These are phyloP conservation scores for Phlegmacium glaucopus DNA, from an alignment of 768 basidiomycete species.

Conservation along the genomic window DNA sequence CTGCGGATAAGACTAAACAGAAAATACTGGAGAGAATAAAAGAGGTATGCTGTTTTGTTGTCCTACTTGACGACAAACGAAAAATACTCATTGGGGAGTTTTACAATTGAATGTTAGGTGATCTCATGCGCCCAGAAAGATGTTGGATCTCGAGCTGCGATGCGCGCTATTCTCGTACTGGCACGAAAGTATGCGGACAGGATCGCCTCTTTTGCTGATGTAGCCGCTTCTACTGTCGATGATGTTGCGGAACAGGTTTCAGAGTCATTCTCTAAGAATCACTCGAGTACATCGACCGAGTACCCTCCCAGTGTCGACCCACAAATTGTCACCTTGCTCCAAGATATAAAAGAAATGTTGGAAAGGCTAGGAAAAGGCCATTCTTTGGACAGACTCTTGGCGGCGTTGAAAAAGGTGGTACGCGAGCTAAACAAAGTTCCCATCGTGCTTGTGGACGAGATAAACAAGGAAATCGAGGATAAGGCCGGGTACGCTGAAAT, in stretches of 20 bases:
- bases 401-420: constrained; percentile 17
- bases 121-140: constrained; percentile 29
- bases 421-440: constrained; percentile 16
- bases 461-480: constrained; percentile 7
- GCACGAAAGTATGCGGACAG: constrained; percentile 30
- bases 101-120: too few relatives aligned
- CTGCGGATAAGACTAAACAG: constrained; percentile 18
- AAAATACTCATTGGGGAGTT: neutral
- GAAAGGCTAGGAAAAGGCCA: constrained; percentile 31
- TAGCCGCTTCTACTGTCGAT: constrained; percentile 6
- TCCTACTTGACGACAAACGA: neutral
- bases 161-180: constrained; percentile 28
- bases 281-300: constrained; percentile 8
- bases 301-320: too few relatives aligned
- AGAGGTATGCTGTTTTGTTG: constrained; percentile 19
- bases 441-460: constrained; percentile 9
- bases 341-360: constrained; percentile 29
- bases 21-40: constrained; percentile 26
- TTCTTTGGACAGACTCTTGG: constrained; percentile 28
- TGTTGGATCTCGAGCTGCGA: constrained; percentile 26
- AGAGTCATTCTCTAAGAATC: constrained; percentile 4
- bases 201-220: constrained; percentile 14
- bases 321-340: constrained; percentile 11
- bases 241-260: constrained; percentile 9
- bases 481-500: neutral